Evolutionary conservation across 495 filamentous ascomycete genomes (phyloP).

Genomic region (Trichoderma reesei): DNA sequence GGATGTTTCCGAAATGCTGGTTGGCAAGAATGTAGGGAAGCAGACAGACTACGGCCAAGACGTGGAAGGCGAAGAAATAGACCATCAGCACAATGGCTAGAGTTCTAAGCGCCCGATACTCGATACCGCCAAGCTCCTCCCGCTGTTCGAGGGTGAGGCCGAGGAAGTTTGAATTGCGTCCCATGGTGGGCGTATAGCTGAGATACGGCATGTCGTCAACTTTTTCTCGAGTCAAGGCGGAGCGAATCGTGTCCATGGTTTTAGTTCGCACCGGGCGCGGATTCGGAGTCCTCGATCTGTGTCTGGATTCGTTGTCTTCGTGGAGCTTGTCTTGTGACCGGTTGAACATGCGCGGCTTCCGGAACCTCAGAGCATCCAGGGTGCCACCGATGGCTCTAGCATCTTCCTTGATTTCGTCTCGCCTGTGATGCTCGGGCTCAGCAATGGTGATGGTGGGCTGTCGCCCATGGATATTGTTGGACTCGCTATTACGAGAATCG

Average conservation of each 20-base stretch:
- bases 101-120: constrained; percentile 79
- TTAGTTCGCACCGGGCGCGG: not conserved
- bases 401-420: constrained; percentile 29
- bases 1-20: constrained; percentile 46
- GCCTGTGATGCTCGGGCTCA: constrained; percentile 40
- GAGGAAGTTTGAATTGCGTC: constrained; percentile 78
- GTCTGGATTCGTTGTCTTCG: constrained; percentile 13
- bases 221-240: constrained; percentile 26
- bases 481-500: constrained; percentile 17
- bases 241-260: constrained; percentile 10
- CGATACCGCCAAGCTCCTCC: constrained; percentile 81
- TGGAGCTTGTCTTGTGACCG: constrained; percentile 15
- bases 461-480: constrained; percentile 28
- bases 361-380: constrained; percentile 25
- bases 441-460: constrained; percentile 55
- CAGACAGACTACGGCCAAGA: constrained; percentile 57
- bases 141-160: constrained; percentile 73
- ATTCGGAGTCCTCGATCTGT: not conserved
- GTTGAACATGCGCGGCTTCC: constrained; percentile 22
- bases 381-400: constrained; percentile 24
- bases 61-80: constrained; percentile 65
- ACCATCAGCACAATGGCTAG: constrained; percentile 59
- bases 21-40: constrained; percentile 64
- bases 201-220: constrained; percentile 60
- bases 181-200: constrained; percentile 77